Evolutionary conservation across 495 filamentous ascomycete genomes (phyloP).

Genomic region (Entonaema liquescens): DNA sequence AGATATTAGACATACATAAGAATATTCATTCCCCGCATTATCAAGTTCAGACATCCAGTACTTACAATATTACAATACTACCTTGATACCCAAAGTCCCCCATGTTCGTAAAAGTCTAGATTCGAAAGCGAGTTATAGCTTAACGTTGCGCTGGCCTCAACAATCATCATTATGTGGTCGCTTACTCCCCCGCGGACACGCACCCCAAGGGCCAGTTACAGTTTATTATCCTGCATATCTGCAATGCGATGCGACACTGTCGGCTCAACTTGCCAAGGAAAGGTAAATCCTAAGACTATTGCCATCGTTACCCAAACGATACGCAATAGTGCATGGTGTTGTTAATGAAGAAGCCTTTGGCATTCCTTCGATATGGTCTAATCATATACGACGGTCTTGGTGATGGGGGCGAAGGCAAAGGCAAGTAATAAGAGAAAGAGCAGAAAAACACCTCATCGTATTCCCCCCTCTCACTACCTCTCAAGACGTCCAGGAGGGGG

Average conservation of each 20-base stretch:
- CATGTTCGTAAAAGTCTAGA: not conserved
- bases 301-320: conserved; percentile 32
- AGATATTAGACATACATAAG: too few relatives aligned
- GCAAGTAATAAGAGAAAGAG: not conserved
- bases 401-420: conserved; percentile 4
- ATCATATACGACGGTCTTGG: conserved; percentile 3
- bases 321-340: conserved; percentile 40
- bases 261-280: conserved; percentile 46
- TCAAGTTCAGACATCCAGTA: conserved; percentile 2
- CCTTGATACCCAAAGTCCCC: not conserved
- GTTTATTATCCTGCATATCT: conserved; percentile 33
- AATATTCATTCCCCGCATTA: conserved; percentile 13
- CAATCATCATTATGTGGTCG: not conserved
- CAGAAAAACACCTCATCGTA: conserved; percentile 5
- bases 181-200: not conserved
- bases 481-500: not conserved
- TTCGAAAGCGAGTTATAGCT: conserved; percentile 6
- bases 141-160: not conserved
- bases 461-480: not conserved
- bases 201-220: conserved; percentile 26
- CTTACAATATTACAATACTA: too few relatives aligned
- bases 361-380: conserved; percentile 22
- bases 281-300: conserved; percentile 28
- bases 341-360: conserved; percentile 35
- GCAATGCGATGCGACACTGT: conserved; percentile 42